Conservation (phyloP, 305 asterid species). For the Nicotiana rustica region DNA sequence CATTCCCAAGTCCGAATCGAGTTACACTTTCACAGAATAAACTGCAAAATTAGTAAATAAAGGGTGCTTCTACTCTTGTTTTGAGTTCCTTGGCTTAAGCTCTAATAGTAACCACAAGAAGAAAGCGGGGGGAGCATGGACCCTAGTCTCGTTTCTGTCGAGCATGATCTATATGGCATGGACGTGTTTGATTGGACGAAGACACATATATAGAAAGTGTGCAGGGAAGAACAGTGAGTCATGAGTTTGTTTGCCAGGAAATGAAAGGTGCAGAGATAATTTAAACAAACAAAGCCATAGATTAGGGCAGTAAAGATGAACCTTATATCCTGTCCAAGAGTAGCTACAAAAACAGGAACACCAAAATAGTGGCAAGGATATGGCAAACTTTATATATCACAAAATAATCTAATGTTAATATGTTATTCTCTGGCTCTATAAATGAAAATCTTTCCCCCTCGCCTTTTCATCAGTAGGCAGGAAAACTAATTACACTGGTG, state of each 20-base stretch:
- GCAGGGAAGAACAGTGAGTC: not conserved
- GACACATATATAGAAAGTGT: too few relatives aligned
- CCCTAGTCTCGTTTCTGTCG: too few relatives aligned
- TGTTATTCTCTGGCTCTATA: slow-evolving; percentile 40
- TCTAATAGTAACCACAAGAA: too few relatives aligned
- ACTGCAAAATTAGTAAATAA: too few relatives aligned
- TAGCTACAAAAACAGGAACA: slow-evolving; percentile 15
- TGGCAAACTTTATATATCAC: slow-evolving; percentile 37
- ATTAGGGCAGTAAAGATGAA: not conserved
- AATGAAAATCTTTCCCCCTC: slow-evolving; percentile 30
- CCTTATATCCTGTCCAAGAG: not conserved
- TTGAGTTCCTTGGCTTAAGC: too few relatives aligned
- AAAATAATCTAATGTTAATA: not conserved
- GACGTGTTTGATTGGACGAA: too few relatives aligned
- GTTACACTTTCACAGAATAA: not conserved
- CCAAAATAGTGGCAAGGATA: slow-evolving; percentile 16
- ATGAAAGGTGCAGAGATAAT: not conserved
- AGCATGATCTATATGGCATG: too few relatives aligned
- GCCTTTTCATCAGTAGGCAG: slow-evolving; percentile 37
- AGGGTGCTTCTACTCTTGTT: too few relatives aligned
- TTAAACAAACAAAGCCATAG: not conserved
- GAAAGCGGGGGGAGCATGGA: not conserved
- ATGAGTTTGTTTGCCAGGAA: not conserved
- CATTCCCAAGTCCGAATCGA: not conserved
- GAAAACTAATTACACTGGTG: slow-evolving; percentile 67